Conservation (phyloP, 2,329 filamentous ascomycete genomes). For the Lizonia empirigonia region DNA sequence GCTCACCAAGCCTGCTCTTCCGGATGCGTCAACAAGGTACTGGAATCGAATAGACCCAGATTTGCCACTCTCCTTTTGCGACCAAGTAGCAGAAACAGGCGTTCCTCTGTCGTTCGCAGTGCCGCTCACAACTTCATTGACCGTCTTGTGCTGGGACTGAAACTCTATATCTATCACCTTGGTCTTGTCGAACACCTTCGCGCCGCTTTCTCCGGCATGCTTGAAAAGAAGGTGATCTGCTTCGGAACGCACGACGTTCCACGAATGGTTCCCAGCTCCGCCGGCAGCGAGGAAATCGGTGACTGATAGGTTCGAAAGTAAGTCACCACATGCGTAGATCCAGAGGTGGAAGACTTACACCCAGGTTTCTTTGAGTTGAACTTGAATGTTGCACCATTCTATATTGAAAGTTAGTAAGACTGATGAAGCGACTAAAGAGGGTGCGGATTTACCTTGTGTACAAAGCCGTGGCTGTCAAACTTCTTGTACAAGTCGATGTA, state of each 20-base stretch:
- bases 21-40: slow-evolving; percentile 58
- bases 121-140: background rate
- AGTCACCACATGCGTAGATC: slow-evolving; percentile 2
- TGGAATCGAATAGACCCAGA: slow-evolving; percentile 53
- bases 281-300: slow-evolving; percentile 34
- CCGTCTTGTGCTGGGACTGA: background rate
- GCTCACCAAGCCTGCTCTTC: slow-evolving; percentile 53
- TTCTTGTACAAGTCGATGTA: slow-evolving; percentile 22
- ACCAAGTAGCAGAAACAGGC: slow-evolving; percentile 18
- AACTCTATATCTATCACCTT: slow-evolving; percentile 20
- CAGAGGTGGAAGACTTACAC: slow-evolving; percentile 8
- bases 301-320: background rate
- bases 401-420: background rate
- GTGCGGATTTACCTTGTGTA: slow-evolving; percentile 13
- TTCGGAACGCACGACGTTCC: slow-evolving; percentile 41
- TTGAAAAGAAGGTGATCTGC: slow-evolving; percentile 37
- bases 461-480: slow-evolving; percentile 22
- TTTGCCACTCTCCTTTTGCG: slow-evolving; percentile 18
- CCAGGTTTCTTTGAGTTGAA: slow-evolving; percentile 17
- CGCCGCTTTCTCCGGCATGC: slow-evolving; percentile 35
- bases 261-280: slow-evolving; percentile 29
- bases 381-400: slow-evolving; percentile 23
- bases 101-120: background rate
- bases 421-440: background rate
- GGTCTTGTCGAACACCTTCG: slow-evolving; percentile 19